Base-by-base conservation (phyloP, 148 eudicot species). In the Mesembryanthemum crystallinum region DNA sequence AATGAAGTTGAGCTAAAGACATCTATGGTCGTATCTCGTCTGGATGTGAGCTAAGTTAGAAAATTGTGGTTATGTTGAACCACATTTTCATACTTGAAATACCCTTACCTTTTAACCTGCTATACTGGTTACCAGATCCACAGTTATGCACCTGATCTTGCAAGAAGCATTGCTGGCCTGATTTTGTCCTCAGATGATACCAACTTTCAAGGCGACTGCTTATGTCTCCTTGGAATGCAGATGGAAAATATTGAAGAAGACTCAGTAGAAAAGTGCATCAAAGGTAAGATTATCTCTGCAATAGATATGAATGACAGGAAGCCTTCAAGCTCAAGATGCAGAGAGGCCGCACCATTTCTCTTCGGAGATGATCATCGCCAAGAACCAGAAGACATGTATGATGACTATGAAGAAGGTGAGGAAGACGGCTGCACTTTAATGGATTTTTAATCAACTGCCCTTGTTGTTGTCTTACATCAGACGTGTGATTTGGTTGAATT, bases 141-240 rank as follows among this genome's bases (percentile, higher is more conserved):
- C 82, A 83, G 70, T 69, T 86, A 92, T 76, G 96, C 96, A 62
- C 98, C 98, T 77, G 98, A 90, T 81, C 92, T 95, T 64, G 97
- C 97, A 62, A 92, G 74, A 84, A 92, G 97, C 78, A 77, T 95
- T 42, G 82, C 90, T 57, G 91, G 96, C 51, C 85, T 95, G 72
- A 84, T 95, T 67, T 79, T 87, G 80, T 83, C 92, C 28, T 92
- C 98, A 52, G 78, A 84, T 28, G 97, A 92, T 80, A 65, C 64
- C 3, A 74, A 78, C 71, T 92, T 95, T 80, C 87, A 83, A 90
- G 83, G 78, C 57, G 91, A 92, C 81, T 92, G 98, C 83, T 70
- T 86, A 35, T 82, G 91, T 59, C 84, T 92, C 64, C 96, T 95
- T 30, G 94, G 93, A 62, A 43, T 94, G 82, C 86, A 79, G 25